A percentile compares a stretch with the other conserved stretches of the same genome.
Conservation (phyloP, 108 stramenopile genomes). For the Nitzschia sp. region DNA sequence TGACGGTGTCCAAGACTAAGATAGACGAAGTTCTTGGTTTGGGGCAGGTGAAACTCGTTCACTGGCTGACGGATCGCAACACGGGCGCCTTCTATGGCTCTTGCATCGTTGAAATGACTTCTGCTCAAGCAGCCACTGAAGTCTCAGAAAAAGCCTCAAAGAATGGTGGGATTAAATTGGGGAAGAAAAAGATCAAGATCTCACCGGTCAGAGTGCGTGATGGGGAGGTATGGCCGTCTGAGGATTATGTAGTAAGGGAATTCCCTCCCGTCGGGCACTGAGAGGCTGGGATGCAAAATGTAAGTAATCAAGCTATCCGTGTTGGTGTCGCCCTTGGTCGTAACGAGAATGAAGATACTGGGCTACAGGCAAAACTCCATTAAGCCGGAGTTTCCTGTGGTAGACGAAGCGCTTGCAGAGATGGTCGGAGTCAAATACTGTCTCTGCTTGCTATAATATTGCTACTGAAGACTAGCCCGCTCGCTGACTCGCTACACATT, state of each 20-base stretch:
- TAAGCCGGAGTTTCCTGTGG: slow-evolving; percentile 43
- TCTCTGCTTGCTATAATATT: slow-evolving; percentile 39
- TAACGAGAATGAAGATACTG: slow-evolving; percentile 42
- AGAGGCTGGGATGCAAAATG: too few relatives aligned
- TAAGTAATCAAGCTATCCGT: background rate
- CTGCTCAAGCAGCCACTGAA: slow-evolving; percentile 28
- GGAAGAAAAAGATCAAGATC: slow-evolving; percentile 27
- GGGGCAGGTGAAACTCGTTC: slow-evolving; percentile 21
- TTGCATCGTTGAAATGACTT: slow-evolving; percentile 51
- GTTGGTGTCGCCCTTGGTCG: background rate
- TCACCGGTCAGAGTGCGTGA: slow-evolving; percentile 17
- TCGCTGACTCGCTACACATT: slow-evolving; percentile 13
- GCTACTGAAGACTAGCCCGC: slow-evolving; percentile 35
- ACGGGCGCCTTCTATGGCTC: slow-evolving; percentile 66
- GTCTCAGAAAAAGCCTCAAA: slow-evolving; percentile 11
- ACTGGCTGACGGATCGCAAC: slow-evolving; percentile 62
- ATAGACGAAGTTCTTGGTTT: slow-evolving; percentile 35
- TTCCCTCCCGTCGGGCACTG: slow-evolving; percentile 37
- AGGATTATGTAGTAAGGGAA: slow-evolving; percentile 23
- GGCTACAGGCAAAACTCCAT: slow-evolving; percentile 33
- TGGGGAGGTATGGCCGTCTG: slow-evolving; percentile 31
- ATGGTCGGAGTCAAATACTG: slow-evolving; percentile 70
- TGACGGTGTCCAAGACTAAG: slow-evolving; percentile 42
- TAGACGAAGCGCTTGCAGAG: slow-evolving; percentile 37
- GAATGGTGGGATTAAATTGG: slow-evolving; percentile 26